These are phyloP conservation scores for Paramecium primaurelia DNA, from an alignment of 73 alveolate genomes.

Conservation along the genomic window DNA sequence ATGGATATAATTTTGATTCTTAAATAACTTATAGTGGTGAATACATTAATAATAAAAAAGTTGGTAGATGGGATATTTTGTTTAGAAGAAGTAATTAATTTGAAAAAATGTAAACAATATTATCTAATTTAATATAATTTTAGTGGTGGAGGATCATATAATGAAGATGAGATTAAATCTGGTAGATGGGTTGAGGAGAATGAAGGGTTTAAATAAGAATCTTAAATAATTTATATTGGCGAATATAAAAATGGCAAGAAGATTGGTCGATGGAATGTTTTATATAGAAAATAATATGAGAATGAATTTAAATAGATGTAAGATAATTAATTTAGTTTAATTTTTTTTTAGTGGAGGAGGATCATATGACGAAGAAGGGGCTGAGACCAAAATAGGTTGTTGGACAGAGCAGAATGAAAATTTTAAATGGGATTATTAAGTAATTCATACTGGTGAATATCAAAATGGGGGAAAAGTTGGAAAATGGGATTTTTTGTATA, in stretches of 20 bases:
- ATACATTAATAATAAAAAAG: too few relatives aligned
- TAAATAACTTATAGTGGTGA: background rate
- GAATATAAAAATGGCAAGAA: background rate
- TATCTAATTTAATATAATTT: too few relatives aligned
- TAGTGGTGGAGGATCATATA: background rate
- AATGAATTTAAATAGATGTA: too few relatives aligned
- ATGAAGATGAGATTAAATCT: background rate
- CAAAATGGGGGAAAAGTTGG: background rate
- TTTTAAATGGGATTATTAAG: too few relatives aligned
- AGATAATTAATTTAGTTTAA: too few relatives aligned
- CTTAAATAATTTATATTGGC: background rate
- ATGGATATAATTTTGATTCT: background rate
- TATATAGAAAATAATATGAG: background rate
- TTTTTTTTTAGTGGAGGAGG: background rate
- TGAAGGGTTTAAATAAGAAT: background rate
- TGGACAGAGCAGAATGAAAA: background rate
- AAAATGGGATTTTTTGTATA: background rate
- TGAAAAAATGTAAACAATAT: background rate
- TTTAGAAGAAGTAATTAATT: background rate
- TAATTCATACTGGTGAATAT: background rate
- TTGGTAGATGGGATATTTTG: too few relatives aligned
- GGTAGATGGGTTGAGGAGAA: background rate
- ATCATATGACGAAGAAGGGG: background rate
- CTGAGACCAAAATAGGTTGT: background rate
- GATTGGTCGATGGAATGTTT: background rate